These are phyloP conservation scores for Magnolia kwangsiensis DNA, from an alignment of 164 flowering plant genomes.

Conservation along the genomic window DNA sequence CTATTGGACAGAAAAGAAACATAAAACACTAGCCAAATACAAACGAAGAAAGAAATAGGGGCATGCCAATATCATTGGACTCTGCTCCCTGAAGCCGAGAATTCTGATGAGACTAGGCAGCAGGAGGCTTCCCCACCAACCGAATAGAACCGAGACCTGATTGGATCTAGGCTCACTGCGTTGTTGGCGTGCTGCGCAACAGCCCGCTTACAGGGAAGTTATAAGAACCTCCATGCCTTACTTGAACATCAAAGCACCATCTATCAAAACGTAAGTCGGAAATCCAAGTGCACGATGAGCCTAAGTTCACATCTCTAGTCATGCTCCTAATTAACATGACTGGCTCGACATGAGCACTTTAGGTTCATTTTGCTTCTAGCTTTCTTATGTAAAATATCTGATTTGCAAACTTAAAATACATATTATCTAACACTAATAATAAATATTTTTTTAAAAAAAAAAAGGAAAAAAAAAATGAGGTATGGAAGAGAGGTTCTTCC, in stretches of 20 bases:
- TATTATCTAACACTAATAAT: not conserved
- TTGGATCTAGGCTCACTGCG: too few species aligned
- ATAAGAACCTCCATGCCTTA: conserved; percentile 60
- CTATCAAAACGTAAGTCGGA: conserved; percentile 58
- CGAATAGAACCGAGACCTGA: too few species aligned
- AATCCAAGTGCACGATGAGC: conserved; percentile 35
- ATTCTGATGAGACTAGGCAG: too few species aligned
- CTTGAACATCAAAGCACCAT: conserved; percentile 30
- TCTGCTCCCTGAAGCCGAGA: too few species aligned
- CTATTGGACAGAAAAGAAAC: too few species aligned
- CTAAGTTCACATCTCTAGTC: conserved; percentile 10
- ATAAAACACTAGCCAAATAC: too few species aligned
- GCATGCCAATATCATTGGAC: too few species aligned
- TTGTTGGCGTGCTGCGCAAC: too few species aligned
- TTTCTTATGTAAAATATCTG: not conserved
- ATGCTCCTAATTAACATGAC: conserved; percentile 4
- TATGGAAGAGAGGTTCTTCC: too few species aligned
- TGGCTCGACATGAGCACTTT: conserved; percentile 10
- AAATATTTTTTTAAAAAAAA: not conserved
- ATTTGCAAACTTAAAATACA: not conserved
- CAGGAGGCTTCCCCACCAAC: too few species aligned
- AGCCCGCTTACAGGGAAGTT: conserved; percentile 80
- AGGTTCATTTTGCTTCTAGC: not conserved
- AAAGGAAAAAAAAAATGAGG: too few species aligned
- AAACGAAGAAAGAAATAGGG: too few species aligned